phyloP scores from a whole-genome alignment of 306 rosid genomes.

The Neltuma alba region DNA sequence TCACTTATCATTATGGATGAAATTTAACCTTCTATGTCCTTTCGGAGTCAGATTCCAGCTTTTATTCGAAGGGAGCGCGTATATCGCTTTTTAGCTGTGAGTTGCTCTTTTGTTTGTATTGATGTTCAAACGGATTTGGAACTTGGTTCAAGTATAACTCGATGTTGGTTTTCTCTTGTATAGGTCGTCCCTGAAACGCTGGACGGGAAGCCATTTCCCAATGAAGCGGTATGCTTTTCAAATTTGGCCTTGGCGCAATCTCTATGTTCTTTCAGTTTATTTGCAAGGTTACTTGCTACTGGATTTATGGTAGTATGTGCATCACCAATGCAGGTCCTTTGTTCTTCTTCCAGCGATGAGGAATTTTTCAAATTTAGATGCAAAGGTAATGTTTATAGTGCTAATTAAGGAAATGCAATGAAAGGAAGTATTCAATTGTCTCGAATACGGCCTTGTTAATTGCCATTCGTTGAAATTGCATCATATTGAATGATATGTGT shows the following conservation, averaged over 20 bases:
- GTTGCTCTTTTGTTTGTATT: slow-evolving; percentile 32
- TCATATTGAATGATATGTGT: background rate
- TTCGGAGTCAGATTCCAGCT: slow-evolving; percentile 69
- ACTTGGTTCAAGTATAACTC: slow-evolving; percentile 5
- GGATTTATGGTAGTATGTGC: slow-evolving; percentile 15
- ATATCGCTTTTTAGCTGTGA: slow-evolving; percentile 75
- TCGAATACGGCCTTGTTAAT: background rate
- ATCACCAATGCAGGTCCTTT: slow-evolving; percentile 66
- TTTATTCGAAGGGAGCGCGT: slow-evolving; percentile 77
- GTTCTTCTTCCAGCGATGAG: slow-evolving; percentile 81
- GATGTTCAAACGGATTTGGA: background rate
- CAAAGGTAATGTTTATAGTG: slow-evolving; percentile 48
- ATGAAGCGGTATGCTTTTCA: slow-evolving; percentile 63
- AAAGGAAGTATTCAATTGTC: background rate
- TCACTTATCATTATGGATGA: background rate
- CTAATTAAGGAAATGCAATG: background rate
- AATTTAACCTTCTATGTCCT: background rate
- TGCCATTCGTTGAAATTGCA: background rate
- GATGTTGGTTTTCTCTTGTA: slow-evolving; percentile 5
- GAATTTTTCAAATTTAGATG: slow-evolving; percentile 75
- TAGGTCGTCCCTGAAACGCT: slow-evolving; percentile 77
- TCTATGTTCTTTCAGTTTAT: slow-evolving; percentile 20
- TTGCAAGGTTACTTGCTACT: background rate
- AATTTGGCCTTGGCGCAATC: background rate
- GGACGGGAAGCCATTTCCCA: slow-evolving; percentile 61